These are phyloP conservation scores for Heterotrichella gracilis DNA, from an alignment of 352 stramenopile genomes.

Conservation along the genomic window DNA sequence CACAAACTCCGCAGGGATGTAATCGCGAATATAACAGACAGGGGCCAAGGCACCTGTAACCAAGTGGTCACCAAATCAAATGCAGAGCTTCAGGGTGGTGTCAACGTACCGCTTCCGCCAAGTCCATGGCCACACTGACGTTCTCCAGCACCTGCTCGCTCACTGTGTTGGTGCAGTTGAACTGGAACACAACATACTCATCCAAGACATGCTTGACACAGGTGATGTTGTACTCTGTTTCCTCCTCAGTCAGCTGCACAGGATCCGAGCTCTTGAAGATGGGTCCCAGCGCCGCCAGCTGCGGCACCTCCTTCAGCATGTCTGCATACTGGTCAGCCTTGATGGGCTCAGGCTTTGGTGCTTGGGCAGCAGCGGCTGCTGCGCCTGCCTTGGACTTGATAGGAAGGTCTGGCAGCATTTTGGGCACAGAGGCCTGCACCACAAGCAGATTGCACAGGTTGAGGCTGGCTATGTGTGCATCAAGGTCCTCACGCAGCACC, in stretches of 20 bases:
- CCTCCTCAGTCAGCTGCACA: conserved; percentile 61
- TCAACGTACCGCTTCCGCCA: conserved; percentile 13
- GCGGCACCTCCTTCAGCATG: conserved; percentile 71
- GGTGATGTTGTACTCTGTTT: conserved; percentile 84
- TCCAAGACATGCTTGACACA: conserved; percentile 83
- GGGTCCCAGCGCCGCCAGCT: conserved; percentile 55
- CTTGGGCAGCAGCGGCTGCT: not conserved
- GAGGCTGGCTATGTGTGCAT: not conserved
- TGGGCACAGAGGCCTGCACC: not conserved
- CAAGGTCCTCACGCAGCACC: conserved; percentile 21
- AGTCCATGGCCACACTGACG: conserved; percentile 59
- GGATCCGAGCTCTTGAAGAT: conserved; percentile 58
- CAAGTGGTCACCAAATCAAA: not conserved
- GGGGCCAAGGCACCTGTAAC: no score
- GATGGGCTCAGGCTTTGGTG: conserved; percentile 14
- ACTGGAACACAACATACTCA: conserved; percentile 76
- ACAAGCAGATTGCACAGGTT: not conserved
- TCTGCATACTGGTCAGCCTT: conserved; percentile 36
- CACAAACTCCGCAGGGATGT: no score
- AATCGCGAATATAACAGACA: no score
- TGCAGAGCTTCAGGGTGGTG: conserved; percentile 16
- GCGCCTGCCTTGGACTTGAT: not conserved
- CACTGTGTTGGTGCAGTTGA: conserved; percentile 87
- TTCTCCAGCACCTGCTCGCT: conserved; percentile 76
- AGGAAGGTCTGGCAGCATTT: not conserved